These are phyloP conservation scores for Aspergillus hiratsukae DNA, from an alignment of 2,329 filamentous ascomycete genomes.

Conservation along the genomic window DNA sequence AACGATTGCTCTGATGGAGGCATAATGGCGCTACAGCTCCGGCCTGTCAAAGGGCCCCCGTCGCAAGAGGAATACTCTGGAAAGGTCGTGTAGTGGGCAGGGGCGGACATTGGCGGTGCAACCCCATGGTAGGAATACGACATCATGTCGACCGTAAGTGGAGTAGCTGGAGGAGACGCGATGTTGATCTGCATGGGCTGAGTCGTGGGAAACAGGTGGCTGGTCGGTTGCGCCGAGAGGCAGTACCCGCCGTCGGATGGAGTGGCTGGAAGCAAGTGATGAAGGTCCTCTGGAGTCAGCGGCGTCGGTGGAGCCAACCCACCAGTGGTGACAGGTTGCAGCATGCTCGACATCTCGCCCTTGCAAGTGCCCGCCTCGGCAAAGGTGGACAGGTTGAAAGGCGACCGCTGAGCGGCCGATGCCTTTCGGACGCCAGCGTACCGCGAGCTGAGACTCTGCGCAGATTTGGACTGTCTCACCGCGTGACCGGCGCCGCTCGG, in stretches of 20 bases:
- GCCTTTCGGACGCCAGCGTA: slow-evolving; percentile 46
- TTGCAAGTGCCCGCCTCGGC: slow-evolving; percentile 39
- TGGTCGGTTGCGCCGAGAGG: slow-evolving; percentile 29
- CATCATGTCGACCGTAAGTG: slow-evolving; percentile 35
- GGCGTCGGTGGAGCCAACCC: slow-evolving; percentile 41
- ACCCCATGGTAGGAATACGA: slow-evolving; percentile 35
- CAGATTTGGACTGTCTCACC: slow-evolving; percentile 45
- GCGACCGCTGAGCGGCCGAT: slow-evolving; percentile 44
- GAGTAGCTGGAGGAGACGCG: slow-evolving; percentile 43
- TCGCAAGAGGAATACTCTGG: slow-evolving; percentile 39
- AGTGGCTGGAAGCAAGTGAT: slow-evolving; percentile 38
- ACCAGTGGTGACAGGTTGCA: slow-evolving; percentile 31
- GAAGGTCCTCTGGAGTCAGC: slow-evolving; percentile 40
- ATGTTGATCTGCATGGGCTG: slow-evolving; percentile 40
- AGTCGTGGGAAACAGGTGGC: slow-evolving; percentile 34
- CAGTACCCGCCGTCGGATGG: slow-evolving; percentile 37
- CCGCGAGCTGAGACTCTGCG: slow-evolving; percentile 41
- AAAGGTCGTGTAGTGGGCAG: slow-evolving; percentile 41
- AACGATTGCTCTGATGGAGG: slow-evolving; percentile 40
- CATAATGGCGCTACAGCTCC: slow-evolving; percentile 27
- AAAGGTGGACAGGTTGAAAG: slow-evolving; percentile 42
- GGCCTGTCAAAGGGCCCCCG: slow-evolving; percentile 33
- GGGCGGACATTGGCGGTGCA: slow-evolving; percentile 39
- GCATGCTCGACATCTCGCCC: slow-evolving; percentile 29
- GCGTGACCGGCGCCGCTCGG: slow-evolving; percentile 31